phyloP scores from a whole-genome alignment of 495 filamentous ascomycete genomes.

The Aspergillus sclerotiicarbonarius region DNA sequence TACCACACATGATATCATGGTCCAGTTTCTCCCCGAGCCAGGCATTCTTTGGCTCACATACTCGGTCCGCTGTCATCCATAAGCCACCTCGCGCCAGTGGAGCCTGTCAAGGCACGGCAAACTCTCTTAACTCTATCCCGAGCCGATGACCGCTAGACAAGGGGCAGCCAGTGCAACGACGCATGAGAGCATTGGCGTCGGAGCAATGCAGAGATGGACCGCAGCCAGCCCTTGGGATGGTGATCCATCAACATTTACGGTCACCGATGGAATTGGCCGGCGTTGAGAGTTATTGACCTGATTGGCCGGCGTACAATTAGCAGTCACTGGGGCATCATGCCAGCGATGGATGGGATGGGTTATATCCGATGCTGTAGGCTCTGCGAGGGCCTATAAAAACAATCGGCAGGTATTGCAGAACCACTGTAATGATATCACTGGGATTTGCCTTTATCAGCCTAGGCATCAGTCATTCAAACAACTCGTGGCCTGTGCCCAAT shows the following conservation, averaged over 20 bases:
- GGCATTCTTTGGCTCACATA: not conserved
- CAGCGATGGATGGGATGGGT: not conserved
- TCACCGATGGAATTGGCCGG: constrained; percentile 8
- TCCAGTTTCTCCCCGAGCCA: not conserved
- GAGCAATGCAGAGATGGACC: not conserved
- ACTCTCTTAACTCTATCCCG: not conserved
- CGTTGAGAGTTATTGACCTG: constrained; percentile 2
- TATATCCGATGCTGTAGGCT: not conserved
- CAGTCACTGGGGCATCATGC: constrained; percentile 7
- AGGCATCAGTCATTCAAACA: too few species aligned
- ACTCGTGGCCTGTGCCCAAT: not conserved
- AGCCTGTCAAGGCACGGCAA: not conserved
- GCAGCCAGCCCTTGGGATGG: not conserved
- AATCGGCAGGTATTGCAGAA: not conserved
- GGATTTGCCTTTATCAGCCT: too few species aligned
- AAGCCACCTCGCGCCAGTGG: not conserved
- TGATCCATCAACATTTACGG: constrained; percentile 11
- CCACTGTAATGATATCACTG: too few species aligned
- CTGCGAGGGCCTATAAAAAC: not conserved
- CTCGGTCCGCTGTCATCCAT: not conserved
- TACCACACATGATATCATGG: not conserved
- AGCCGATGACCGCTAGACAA: too few species aligned
- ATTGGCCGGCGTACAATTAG: not conserved
- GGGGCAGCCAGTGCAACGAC: not conserved
- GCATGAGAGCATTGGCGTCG: constrained; percentile 6